These are phyloP conservation scores for Botryosphaeria dothidea DNA, from an alignment of 2,329 filamentous ascomycete genomes.

Conservation along the genomic window DNA sequence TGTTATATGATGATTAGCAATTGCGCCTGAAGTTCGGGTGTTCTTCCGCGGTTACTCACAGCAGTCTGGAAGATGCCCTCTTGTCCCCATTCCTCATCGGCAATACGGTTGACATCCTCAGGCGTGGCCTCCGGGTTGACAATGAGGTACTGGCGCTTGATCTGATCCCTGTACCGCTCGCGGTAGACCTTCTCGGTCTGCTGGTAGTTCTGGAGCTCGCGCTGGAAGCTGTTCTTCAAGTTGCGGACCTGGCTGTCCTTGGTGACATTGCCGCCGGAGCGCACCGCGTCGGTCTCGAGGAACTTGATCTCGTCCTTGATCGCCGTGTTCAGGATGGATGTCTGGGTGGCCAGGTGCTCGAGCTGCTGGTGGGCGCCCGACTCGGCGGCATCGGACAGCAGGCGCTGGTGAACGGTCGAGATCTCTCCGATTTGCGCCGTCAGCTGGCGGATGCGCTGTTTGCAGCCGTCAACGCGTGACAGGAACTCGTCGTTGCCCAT, in stretches of 20 bases:
- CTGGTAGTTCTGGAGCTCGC: conserved; percentile 69
- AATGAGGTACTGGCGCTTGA: conserved; percentile 77
- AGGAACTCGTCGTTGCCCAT: conserved; percentile 70
- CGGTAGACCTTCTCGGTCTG: conserved; percentile 71
- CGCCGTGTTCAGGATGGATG: conserved; percentile 70
- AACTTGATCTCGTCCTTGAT: conserved; percentile 79
- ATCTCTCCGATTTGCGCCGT: conserved; percentile 69
- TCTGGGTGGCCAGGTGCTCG: conserved; percentile 68
- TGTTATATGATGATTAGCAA: conserved; percentile 35
- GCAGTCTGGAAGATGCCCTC: conserved; percentile 82
- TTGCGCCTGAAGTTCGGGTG: not conserved
- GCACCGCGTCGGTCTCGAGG: conserved; percentile 69
- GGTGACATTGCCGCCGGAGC: conserved; percentile 62
- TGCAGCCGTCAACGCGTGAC: conserved; percentile 64
- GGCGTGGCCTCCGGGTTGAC: conserved; percentile 80
- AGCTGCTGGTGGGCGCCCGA: conserved; percentile 54
- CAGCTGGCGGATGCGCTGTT: conserved; percentile 67
- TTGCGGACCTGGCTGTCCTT: conserved; percentile 71
- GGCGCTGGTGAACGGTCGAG: conserved; percentile 69
- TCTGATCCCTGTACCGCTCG: conserved; percentile 73
- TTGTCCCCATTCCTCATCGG: conserved; percentile 71
- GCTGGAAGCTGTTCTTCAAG: conserved; percentile 72
- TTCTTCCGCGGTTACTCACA: conserved; percentile 51
- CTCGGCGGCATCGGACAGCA: conserved; percentile 64
- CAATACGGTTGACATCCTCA: conserved; percentile 67